A percentile compares a stretch with the other conserved stretches of the same genome.
Conservation (phyloP, 306 rosid genomes). For the Lablab purpureus region DNA sequence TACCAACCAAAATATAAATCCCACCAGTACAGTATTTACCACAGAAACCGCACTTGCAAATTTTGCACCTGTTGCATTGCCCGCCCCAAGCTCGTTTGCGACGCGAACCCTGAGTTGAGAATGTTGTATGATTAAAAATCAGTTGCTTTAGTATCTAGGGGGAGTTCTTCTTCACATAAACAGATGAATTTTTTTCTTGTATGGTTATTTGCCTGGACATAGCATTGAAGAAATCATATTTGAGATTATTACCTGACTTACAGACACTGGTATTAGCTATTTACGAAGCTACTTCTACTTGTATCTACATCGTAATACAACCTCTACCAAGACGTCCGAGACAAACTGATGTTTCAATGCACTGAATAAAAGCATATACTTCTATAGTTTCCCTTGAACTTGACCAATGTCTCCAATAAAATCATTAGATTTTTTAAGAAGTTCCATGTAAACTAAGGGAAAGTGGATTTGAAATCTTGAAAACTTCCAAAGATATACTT, state of each 20-base stretch:
- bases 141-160: background rate
- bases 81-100: constrained; percentile 78
- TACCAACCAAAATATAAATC: constrained; percentile 61
- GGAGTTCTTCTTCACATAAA: background rate
- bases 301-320: background rate
- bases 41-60: constrained; percentile 67
- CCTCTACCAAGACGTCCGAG: background rate
- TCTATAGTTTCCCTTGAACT: constrained; percentile 3
- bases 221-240: constrained; percentile 11
- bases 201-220: background rate
- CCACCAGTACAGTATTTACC: constrained; percentile 60
- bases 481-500: no score
- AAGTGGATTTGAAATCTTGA: background rate
- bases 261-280: background rate
- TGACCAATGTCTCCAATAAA: constrained; percentile 6
- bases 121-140: background rate
- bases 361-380: background rate
- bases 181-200: background rate
- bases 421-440: background rate
- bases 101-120: constrained; percentile 64
- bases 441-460: constrained; percentile 5
- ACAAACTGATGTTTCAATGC: background rate
- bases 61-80: constrained; percentile 70
- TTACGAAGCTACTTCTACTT: background rate
- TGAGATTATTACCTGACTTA: background rate